Percentiles rank a stretch among this genome's conserved stretches.
These are phyloP conservation scores for Penicillium longicatenatum DNA, from an alignment of 495 filamentous ascomycete genomes.

Conservation along the genomic window DNA sequence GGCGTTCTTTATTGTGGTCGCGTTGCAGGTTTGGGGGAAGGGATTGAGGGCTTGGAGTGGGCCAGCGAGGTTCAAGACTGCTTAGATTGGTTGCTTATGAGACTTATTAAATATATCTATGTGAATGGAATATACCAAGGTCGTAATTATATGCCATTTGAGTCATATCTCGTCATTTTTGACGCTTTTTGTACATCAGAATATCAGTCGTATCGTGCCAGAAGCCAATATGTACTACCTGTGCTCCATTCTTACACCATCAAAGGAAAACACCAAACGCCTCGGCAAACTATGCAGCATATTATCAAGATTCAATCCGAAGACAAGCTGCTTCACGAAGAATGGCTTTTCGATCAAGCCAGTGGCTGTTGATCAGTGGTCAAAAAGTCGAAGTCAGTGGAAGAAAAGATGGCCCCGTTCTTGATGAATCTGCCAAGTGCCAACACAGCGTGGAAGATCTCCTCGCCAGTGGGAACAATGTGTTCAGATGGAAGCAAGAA, in stretches of 20 bases:
- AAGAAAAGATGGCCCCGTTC: constrained; percentile 21
- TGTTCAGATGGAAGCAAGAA: constrained; percentile 86
- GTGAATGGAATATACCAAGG: too few species aligned
- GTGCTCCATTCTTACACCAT: constrained; percentile 1
- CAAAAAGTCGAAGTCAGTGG: constrained; percentile 1
- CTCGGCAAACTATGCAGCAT: constrained; percentile 12
- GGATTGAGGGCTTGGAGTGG: constrained; percentile 36
- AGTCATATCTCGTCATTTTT: constrained; percentile 8
- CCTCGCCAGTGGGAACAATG: constrained; percentile 87
- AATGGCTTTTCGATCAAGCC: neutral
- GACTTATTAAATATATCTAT: too few species aligned
- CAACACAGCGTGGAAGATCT: constrained; percentile 77
- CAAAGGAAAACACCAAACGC: constrained; percentile 7
- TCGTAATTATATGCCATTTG: neutral
- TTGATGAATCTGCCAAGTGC: constrained; percentile 79
- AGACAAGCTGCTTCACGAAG: neutral
- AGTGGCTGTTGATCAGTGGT: constrained; percentile 15
- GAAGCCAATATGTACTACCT: constrained; percentile 8
- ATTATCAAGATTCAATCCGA: constrained; percentile 3
- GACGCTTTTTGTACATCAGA: neutral
- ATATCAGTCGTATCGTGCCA: neutral
- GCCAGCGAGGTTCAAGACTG: constrained; percentile 22
- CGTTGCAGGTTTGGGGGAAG: constrained; percentile 49
- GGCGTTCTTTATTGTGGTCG: constrained; percentile 43
- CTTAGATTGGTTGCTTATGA: neutral